These are phyloP conservation scores for Pseudophaeomoniella oleicola DNA, from an alignment of 2,329 filamentous ascomycete species.

Conservation along the genomic window DNA sequence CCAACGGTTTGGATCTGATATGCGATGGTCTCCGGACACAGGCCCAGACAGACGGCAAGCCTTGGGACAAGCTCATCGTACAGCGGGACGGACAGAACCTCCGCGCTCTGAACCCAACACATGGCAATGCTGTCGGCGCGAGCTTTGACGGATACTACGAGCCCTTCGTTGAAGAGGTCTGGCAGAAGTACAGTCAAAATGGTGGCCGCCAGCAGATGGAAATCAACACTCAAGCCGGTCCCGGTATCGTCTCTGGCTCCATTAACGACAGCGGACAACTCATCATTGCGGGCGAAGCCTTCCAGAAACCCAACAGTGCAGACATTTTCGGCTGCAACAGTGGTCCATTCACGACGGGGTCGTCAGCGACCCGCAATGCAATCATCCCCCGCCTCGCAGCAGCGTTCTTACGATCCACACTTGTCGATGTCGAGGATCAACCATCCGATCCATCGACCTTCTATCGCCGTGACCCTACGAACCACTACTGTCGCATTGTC, in stretches of 20 bases:
- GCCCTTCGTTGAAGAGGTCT: constrained; percentile 37
- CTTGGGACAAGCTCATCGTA: constrained; percentile 49
- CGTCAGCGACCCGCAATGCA: constrained; percentile 37
- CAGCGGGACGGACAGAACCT: constrained; percentile 11
- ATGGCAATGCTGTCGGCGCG: constrained; percentile 24
- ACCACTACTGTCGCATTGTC: constrained; percentile 53
- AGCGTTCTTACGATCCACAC: constrained; percentile 59
- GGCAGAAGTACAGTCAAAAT: constrained; percentile 28
- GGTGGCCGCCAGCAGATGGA: constrained; percentile 24
- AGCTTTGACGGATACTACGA: constrained; percentile 37
- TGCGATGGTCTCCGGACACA: constrained; percentile 41
- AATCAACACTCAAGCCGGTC: constrained; percentile 50
- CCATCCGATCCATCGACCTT: constrained; percentile 40
- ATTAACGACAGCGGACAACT: constrained; percentile 24
- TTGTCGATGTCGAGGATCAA: constrained; percentile 30
- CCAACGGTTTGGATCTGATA: constrained; percentile 42
- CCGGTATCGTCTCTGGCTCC: constrained; percentile 38
- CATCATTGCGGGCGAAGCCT: constrained; percentile 32
- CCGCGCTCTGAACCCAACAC: constrained; percentile 27
- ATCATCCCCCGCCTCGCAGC: constrained; percentile 62
- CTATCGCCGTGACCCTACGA: constrained; percentile 41
- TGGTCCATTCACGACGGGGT: constrained; percentile 38
- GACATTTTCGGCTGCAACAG: constrained; percentile 56
- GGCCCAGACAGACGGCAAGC: constrained; percentile 37
- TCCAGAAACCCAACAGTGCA: constrained; percentile 39